Evolutionary conservation across 1,139 yeast species (phyloP), one percentile per base, ranked within the genome.

Genomic region (Suhomyces guaymorum): DNA sequence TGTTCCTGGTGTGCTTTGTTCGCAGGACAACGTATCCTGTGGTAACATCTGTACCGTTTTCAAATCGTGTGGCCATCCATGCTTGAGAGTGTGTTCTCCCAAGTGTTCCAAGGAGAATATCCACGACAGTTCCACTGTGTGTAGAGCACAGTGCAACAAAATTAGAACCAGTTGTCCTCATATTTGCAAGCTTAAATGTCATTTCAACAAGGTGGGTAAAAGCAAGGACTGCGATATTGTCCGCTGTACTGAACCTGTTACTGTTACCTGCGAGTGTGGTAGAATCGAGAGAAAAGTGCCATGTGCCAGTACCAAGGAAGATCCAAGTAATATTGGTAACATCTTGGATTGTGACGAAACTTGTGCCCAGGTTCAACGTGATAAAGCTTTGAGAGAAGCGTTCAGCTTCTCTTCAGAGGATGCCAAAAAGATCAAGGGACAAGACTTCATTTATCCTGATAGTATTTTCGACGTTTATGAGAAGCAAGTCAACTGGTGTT

Each of bases 1-100:
- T 7, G 70, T 86, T 16, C 73, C 78, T 28, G 84, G 86, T 17
- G 78, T 85, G 13, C 76, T 79, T 48, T 83, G 97, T 58, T 83
- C 82, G 32, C 86, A 83, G 42, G 66, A 70, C 6, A 66, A 67
- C 19, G 89, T 83, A 0, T 78, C 87, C 3, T 89, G 97, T 60
- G 90, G 92, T 9, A 68, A 63, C 28, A 60, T 66, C 15, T 89
- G 97, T 63, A 74, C 66, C 2, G 74, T 70, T 35, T 48, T 59
- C 4, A 69, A 85, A 39, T 53, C 63, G 0, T 80, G 87, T 57
- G 94, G 95, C 12, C 97, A 89, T 54, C 62, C 62, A 15, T 89
- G 97, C 59, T 61, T 70, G 30, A 73, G 77, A 45, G 70, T 72
- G 7, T 83, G 90, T 45, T 81, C 66, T 1, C 37, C 52, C 7